These are phyloP conservation scores for Penicillium turbatum DNA, from an alignment of 495 filamentous ascomycete species.

Conservation along the genomic window DNA sequence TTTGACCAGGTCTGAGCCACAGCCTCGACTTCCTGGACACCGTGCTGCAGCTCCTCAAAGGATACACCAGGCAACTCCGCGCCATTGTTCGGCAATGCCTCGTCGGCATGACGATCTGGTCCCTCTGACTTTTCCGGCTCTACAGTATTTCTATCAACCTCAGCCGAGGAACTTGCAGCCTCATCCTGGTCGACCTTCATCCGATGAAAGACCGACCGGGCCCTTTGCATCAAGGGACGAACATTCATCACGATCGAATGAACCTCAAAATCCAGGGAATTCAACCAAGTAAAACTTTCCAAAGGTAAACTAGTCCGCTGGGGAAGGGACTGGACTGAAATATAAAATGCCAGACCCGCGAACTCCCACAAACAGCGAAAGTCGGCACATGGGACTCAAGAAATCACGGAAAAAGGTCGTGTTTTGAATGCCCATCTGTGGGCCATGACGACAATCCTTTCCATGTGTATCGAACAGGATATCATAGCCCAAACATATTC, in stretches of 20 bases:
- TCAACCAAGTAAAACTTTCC: background rate
- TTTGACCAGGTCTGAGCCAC: slow-evolving; percentile 34
- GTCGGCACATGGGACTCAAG: slow-evolving; percentile 8
- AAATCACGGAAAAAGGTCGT: background rate
- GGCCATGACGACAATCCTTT: slow-evolving; percentile 7
- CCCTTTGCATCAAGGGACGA: slow-evolving; percentile 11
- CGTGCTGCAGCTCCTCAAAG: slow-evolving; percentile 22
- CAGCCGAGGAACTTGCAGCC: slow-evolving; percentile 1
- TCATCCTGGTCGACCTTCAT: slow-evolving; percentile 1
- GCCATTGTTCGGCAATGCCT: slow-evolving; percentile 6
- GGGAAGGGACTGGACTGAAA: background rate
- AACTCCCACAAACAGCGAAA: slow-evolving; percentile 8
- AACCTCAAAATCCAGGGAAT: background rate
- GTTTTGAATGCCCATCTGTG: background rate
- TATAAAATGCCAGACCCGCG: background rate
- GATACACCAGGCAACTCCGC: slow-evolving; percentile 7
- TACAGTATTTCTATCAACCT: background rate
- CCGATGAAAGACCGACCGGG: slow-evolving; percentile 8
- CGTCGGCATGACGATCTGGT: background rate
- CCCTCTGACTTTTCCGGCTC: slow-evolving; percentile 1
- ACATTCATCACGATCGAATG: slow-evolving; percentile 1
- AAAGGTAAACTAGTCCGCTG: background rate
- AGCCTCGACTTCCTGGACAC: slow-evolving; percentile 38
- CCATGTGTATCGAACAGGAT: background rate
- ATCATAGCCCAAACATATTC: slow-evolving; percentile 2